Conservation (phyloP, 2,329 filamentous ascomycete species). For the Aureobasidium sp. region DNA sequence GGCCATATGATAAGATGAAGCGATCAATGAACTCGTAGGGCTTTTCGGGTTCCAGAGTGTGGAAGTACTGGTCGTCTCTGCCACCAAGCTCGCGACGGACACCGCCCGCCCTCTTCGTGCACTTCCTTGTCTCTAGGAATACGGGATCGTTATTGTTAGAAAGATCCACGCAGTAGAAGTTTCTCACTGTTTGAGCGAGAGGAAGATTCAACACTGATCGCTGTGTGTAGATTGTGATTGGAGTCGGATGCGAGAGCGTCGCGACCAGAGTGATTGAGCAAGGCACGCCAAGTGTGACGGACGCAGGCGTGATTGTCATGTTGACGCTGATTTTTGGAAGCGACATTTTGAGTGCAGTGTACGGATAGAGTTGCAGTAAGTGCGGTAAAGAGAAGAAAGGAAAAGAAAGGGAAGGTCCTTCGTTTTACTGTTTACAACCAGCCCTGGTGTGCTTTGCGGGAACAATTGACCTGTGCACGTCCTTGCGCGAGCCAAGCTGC, state of each 20-base stretch:
- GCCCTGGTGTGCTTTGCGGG: too few species aligned
- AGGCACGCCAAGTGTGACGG: not conserved
- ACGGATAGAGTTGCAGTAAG: too few species aligned
- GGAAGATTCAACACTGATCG: conserved; percentile 13
- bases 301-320: not conserved
- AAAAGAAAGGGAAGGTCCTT: too few species aligned
- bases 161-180: conserved; percentile 15
- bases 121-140: conserved; percentile 1
- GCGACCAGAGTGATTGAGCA: not conserved
- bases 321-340: not conserved
- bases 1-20: not conserved
- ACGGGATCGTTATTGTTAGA: not conserved
- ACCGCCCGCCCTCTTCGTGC: not conserved
- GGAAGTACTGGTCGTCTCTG: conserved; percentile 2
- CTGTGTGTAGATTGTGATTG: conserved; percentile 16
- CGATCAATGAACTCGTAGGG: not conserved
- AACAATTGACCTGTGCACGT: too few species aligned
- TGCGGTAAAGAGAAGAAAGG: too few species aligned
- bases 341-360: not conserved
- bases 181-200: conserved; percentile 12
- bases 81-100: not conserved
- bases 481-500: too few species aligned
- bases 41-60: not conserved
- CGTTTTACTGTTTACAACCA: too few species aligned
- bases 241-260: conserved; percentile 20